Conservation (phyloP, 257 asterid genomes). For the Solanum chilense region DNA sequence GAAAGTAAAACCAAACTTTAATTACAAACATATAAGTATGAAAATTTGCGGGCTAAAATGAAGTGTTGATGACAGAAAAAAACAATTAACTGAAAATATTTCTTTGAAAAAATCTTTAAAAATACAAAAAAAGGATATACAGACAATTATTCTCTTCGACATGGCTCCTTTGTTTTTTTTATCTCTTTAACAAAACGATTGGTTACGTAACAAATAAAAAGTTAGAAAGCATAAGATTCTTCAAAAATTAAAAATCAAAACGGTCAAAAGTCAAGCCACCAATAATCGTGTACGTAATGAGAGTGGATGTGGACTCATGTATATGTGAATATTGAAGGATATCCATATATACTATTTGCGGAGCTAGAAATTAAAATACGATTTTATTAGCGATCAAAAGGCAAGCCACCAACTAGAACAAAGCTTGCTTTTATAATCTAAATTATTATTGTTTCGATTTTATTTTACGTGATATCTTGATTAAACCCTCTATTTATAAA, state of each 20-base stretch:
- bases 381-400: too few species aligned
- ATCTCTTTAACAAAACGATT: background rate
- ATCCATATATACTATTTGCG: background rate
- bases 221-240: conserved; percentile 7
- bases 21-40: background rate
- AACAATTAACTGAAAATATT: background rate
- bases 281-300: background rate
- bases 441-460: too few species aligned
- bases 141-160: background rate
- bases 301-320: background rate
- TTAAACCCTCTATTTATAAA: background rate
- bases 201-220: background rate
- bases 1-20: background rate
- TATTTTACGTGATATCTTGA: background rate
- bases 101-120: background rate
- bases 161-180: background rate
- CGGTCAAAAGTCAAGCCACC: conserved; percentile 10
- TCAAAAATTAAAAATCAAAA: conserved; percentile 7
- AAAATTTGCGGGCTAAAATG: background rate
- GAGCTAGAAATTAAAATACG: background rate
- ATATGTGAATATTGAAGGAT: background rate
- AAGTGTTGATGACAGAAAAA: background rate
- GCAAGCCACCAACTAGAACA: background rate
- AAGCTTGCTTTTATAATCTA: background rate
- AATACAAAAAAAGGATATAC: background rate